A percentile compares a stretch with the other conserved stretches of the same genome.
Evolutionary conservation across 73 alveolate genomes (phyloP).

Genomic region (Uronychia binucleata): DNA sequence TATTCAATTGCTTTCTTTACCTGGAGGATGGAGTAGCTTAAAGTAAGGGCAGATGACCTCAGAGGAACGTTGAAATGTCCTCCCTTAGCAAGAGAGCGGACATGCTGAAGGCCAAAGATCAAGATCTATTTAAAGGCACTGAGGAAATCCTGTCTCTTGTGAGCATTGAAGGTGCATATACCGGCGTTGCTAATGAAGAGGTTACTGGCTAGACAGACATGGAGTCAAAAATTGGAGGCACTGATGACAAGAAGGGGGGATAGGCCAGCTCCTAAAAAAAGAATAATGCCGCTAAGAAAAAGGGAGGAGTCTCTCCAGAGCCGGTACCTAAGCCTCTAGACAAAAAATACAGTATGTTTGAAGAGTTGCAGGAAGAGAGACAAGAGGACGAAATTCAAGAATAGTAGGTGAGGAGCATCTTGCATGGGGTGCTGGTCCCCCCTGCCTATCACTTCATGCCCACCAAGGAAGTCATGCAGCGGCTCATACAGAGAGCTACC

Average conservation of each 20-base stretch:
- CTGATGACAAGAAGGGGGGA: neutral
- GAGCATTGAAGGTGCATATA: neutral
- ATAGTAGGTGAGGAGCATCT: neutral
- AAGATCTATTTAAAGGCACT: neutral
- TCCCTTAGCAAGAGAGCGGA: neutral
- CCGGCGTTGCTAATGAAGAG: neutral
- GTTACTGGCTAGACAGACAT: neutral
- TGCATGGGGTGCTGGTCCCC: neutral
- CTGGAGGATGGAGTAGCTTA: neutral
- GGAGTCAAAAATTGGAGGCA: neutral
- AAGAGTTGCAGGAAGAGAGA: neutral
- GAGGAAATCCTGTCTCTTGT: neutral
- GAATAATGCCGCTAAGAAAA: neutral
- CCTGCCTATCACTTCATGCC: neutral
- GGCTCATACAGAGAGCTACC: neutral
- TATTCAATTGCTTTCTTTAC: neutral
- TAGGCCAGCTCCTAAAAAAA: neutral
- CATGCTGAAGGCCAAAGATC: neutral
- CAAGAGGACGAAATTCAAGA: neutral
- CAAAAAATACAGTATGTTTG: too few relatives aligned
- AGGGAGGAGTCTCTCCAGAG: neutral
- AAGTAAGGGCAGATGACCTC: neutral
- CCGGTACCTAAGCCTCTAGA: neutral
- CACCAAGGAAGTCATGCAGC: neutral
- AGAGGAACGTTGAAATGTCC: neutral